Percentiles rank a stretch among this genome's conserved stretches.
phyloP scores from a whole-genome alignment of 2,329 filamentous ascomycete genomes.

The Plenodomus lindquistii region DNA sequence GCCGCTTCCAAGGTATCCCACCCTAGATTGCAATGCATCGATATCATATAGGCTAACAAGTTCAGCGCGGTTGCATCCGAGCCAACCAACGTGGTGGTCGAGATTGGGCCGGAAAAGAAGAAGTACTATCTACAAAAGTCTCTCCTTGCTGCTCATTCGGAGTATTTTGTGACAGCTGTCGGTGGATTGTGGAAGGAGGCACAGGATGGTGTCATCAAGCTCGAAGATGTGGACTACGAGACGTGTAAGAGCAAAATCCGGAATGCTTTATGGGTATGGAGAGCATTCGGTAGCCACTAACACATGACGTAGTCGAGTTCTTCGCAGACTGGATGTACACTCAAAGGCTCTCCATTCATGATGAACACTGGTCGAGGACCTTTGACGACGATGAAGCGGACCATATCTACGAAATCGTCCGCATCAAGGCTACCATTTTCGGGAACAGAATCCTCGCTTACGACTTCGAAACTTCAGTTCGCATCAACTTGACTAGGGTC shows the following conservation, averaged over 20 bases:
- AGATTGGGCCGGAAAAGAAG: slow-evolving; percentile 8
- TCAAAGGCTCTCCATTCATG: no score
- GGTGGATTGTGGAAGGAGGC: slow-evolving; percentile 16
- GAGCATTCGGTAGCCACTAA: no score
- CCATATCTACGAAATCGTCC: no score
- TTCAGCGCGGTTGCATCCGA: background rate
- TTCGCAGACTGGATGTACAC: slow-evolving; percentile 23
- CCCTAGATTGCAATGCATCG: no score
- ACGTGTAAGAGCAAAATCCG: background rate
- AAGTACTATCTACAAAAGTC: slow-evolving; percentile 12
- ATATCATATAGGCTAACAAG: no score
- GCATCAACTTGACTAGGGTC: no score
- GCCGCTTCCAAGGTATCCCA: background rate
- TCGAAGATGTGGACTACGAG: slow-evolving; percentile 10
- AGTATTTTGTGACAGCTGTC: slow-evolving; percentile 19
- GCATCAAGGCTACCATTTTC: no score
- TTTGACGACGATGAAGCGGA: no score
- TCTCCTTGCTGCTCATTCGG: slow-evolving; percentile 15
- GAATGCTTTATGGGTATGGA: no score
- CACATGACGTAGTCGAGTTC: slow-evolving; percentile 6
- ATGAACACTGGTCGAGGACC: no score
- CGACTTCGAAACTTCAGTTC: no score
- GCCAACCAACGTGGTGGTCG: background rate
- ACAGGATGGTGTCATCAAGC: slow-evolving; percentile 5
- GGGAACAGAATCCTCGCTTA: no score